Base-by-base conservation (phyloP, 495 filamentous ascomycete genomes). In the Thermothielavioides terrestris region DNA sequence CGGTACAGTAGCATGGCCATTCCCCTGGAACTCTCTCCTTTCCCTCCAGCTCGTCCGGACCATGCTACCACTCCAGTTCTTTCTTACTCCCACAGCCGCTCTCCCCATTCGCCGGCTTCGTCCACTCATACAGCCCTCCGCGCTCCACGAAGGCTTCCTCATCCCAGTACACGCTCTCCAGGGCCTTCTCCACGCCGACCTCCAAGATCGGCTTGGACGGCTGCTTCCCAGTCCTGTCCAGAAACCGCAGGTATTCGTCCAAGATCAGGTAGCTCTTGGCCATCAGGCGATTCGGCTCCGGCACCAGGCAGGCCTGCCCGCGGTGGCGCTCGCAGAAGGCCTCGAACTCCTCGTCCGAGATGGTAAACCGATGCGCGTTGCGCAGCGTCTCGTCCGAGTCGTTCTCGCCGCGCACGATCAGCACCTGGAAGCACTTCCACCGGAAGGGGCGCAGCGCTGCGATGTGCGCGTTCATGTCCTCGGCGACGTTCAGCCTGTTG, bases 351-450 rank as follows among this genome's bases (percentile, higher is more conserved):
- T 69, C 69, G 41, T 78, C 68, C 5, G 70, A 68, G 36, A 81
- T 72, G n/a, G 63, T 49, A 42, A 79, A 75, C 28, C 58, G 63
- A 31, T 63, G 59, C 1, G 67, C 76, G 59, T 80, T 67, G 14
- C 73, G 53, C 36, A 73, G 61, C 11, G 65, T 71, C 26, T 60
- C 55, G 6, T 66, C 60, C 4, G 68, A 62, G 31, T 77, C 75
- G 46, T 82, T 81, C 56, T 80, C 77, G 1, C 73, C 78, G 3
- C 57, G 60, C n/a, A 79, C 72, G 12, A 76, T 64, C 21, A 82
- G 67, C 10, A 77, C 72, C 49, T 80, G 78, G 55, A 81, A 82
- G 27, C 62, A 69, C 56, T 81, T 81, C 77, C 78, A 82, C 10
- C 76, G 74, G 49, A 76, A 78, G 1, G 78, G 78, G 10, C 57